phyloP scores from a whole-genome alignment of 2,329 filamentous ascomycete species.

The Aspergillus fructus region DNA sequence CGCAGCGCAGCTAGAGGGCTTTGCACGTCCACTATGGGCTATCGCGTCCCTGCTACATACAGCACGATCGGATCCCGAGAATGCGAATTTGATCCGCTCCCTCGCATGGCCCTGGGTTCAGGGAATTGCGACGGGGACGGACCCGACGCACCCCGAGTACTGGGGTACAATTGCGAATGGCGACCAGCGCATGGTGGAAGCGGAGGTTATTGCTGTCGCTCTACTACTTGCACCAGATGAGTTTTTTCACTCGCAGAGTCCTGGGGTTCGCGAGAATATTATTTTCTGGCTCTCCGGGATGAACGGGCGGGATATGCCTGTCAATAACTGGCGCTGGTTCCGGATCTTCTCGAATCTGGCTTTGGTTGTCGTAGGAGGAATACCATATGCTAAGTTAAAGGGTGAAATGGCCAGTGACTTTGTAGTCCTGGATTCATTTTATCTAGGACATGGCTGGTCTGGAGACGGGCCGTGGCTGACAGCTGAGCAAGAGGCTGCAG shows the following conservation, averaged over 20 bases:
- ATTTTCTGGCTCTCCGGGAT: slow-evolving; percentile 9
- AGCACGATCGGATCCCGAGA: neutral
- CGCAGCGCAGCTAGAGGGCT: slow-evolving; percentile 32
- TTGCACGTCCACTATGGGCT: slow-evolving; percentile 34
- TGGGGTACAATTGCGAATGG: slow-evolving; percentile 22
- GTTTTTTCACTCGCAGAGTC: slow-evolving; percentile 15
- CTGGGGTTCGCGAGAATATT: slow-evolving; percentile 14
- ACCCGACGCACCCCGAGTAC: slow-evolving; percentile 22
- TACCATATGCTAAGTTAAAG: slow-evolving; percentile 6
- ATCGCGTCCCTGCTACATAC: slow-evolving; percentile 30
- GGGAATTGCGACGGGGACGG: slow-evolving; percentile 16
- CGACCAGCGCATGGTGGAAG: slow-evolving; percentile 27
- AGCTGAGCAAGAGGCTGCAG: neutral
- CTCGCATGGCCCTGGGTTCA: neutral
- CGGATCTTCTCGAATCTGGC: slow-evolving; percentile 18
- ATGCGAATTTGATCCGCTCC: neutral
- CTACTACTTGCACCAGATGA: slow-evolving; percentile 18
- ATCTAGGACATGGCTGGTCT: slow-evolving; percentile 18
- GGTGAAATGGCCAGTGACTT: slow-evolving; percentile 9
- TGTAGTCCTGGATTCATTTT: slow-evolving; percentile 15
- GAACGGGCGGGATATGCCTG: slow-evolving; percentile 14
- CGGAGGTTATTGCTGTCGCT: slow-evolving; percentile 19
- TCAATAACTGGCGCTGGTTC: slow-evolving; percentile 21
- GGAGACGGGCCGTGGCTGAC: slow-evolving; percentile 16
- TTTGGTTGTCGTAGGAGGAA: slow-evolving; percentile 9